Evolutionary conservation across 2,329 filamentous ascomycete genomes (phyloP).

Genomic region (Hymenoscyphus repandus): DNA sequence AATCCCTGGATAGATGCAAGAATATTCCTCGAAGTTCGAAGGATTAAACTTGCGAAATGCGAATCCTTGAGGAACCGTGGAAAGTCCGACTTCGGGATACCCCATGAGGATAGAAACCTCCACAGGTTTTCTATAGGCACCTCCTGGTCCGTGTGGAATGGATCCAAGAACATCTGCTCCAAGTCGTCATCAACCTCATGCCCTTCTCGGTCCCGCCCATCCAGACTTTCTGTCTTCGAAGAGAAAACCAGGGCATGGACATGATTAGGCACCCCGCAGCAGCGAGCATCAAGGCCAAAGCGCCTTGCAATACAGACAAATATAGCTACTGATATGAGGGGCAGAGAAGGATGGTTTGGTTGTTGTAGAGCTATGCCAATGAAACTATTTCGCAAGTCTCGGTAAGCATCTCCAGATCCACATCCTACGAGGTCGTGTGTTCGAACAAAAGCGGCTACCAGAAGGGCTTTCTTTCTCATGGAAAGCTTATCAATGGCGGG

Average conservation of each 20-base stretch:
- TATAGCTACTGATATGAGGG: constrained; percentile 80
- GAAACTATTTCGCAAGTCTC: constrained; percentile 80
- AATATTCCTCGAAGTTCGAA: constrained; percentile 77
- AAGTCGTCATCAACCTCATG: constrained; percentile 37
- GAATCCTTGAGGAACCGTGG: constrained; percentile 59
- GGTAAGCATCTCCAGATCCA: constrained; percentile 61
- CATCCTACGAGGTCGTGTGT: constrained; percentile 65
- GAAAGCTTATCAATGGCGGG: constrained; percentile 50
- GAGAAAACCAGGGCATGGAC: constrained; percentile 75
- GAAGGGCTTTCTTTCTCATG: constrained; percentile 62
- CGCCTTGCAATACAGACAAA: constrained; percentile 75
- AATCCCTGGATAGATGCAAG: constrained; percentile 60
- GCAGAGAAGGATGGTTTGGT: constrained; percentile 70
- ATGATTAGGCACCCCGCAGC: constrained; percentile 78
- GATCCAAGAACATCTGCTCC: constrained; percentile 75
- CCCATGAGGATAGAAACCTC: constrained; percentile 46
- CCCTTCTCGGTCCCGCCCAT: constrained; percentile 39
- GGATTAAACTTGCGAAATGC: constrained; percentile 59
- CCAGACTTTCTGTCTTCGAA: constrained; percentile 52
- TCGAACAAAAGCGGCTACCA: constrained; percentile 65
- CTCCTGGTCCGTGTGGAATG: constrained; percentile 67
- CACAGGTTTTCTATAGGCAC: constrained; percentile 55
- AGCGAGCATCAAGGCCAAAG: constrained; percentile 69
- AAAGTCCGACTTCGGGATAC: constrained; percentile 39
- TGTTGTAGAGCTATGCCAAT: constrained; percentile 76